Evolutionary conservation across 768 basidiomycete genomes (phyloP), one percentile per base, ranked within the genome.

Genomic region (Pleurotus platypus): DNA sequence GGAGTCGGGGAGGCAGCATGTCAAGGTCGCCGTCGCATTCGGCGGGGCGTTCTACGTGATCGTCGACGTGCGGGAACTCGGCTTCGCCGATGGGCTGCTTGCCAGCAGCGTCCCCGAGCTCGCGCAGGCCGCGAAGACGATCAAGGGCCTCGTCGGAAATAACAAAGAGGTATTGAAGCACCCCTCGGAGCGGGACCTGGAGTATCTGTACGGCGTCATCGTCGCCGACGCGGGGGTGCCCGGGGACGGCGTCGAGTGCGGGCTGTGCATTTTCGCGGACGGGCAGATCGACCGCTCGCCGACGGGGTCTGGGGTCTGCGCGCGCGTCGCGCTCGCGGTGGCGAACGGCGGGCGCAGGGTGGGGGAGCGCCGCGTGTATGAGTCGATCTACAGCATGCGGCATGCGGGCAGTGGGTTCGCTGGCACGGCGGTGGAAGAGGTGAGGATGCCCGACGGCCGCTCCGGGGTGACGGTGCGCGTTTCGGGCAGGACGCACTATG

Each of bases 21-120:
- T 75, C 11, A 60, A 38, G 22, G 60, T 75, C 4, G 72, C 74
- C 58, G 62, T 76, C 50, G 66, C 71, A 24, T 76, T 70, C 45
- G 74, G 73, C 20, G 74, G 74, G 5, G 73, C 74, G 27, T 76
- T 72, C 66, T 76, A 76, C 59, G 73, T 67, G 15, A 64, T 76
- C 47, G 73, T 75, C 7, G 62, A 66, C 2, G 70, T 67, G 5
- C 39, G 57, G 20, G 71, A 68, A 60, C 67, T 76, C 20, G 75
- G 75, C 6, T 76, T 75, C 57, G 57, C 62, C 12, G 56, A 49
- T 5, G 71, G 69, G 7, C 26, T 68, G 13, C 54, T 59, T 22
- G 47, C 51, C 1, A 53, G 46, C 16, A 51, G 54, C 9, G 42
- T 72, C 22, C 40, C 37, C 13, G 64, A 69, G 45, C 49, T 75